Evolutionary conservation across 768 basidiomycete genomes (phyloP), one percentile per base, ranked within the genome.

Genomic region (Mycena leptocephala): DNA sequence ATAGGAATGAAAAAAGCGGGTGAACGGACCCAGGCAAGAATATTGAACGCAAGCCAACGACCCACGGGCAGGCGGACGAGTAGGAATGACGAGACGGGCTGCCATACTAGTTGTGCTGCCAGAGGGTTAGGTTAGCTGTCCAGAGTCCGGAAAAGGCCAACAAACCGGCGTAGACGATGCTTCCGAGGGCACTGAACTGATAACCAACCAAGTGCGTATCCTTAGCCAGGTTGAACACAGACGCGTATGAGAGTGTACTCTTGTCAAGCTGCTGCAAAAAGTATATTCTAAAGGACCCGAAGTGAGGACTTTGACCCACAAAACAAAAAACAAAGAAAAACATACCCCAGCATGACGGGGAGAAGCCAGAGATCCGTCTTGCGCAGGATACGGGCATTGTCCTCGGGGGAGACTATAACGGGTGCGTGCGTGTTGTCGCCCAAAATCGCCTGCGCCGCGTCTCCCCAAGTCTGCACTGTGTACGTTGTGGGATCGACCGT

Each of bases 21-120:
- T n/a, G n/a, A n/a, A 51, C 66, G 30, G 24, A 78, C 86, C 86
- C 85, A 87, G 20, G 80, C 74, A 56, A 84, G 79, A 72, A 87
- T 83, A 74, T 86, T 82, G 62, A 81, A 76, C 28, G 78, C 72
- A 18, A 85, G 64, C 70, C 78, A 84, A 41, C 81, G 80, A 28
- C 82, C 82, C 0, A 86, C 80, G 8, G 83, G 83, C 22, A 84
- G 72, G 30, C 79, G 79, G 70, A 79, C 78, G 30, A 79, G 70
- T 41, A 79, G 18, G 66, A 75, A 79, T 5, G 78, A 76, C 6
- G 76, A 77, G 24, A 79, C 74, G 8, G 78, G 78, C 62, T 79
- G 78, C 76, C 74, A 77, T 43, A 75, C 39, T n/a, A 79, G 62
- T 56, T 79, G 78, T 10, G 78, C 78, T 74, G 39, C 1, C n/a